Evolutionary conservation across 257 asterid species (phyloP), one percentile per base, ranked within the genome.

Genomic region (Gentiana straminea): DNA sequence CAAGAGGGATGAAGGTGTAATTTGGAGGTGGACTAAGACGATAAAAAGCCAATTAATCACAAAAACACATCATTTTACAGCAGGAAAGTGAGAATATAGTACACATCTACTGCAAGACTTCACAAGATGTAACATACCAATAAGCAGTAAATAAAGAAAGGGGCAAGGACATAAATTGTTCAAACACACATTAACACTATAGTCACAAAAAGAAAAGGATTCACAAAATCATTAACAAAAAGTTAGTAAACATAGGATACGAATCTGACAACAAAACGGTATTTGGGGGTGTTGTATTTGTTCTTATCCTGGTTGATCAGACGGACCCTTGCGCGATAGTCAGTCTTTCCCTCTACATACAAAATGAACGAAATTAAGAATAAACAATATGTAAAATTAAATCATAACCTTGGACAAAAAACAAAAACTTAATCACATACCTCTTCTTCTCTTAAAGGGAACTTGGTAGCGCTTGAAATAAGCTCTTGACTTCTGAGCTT

Each of bases 231-330:
- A 46, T 5, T n/a, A 8, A 54, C 12, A 9, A 7, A 39, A 5
- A 13, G 13, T 13, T 5, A 4, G 15, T 8, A 4, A 44, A 43
- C 39, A 43, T 2, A 73, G 86, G 89, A 78, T 83, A 79, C 93
- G 64, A 85, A 89, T 69, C 95, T 75, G 65, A 88, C 94, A 60
- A 84, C 93, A 51, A 67, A 78, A 2, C 96, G 84, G 57, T 71
- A 87, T 63, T 87, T 84, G 0, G 96, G 96, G 4, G 89, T 82
- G 69, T 86, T 86, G 73, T 84, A 81, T 73, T 86, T 84, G 70
- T 81, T 86, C 67, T 87, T 87, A 55, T 86, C 96, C 84, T 86
- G 96, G 51, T 86, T 86, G 67, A 84, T 86, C 76, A 86, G 52
- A 34, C 89, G 84, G 56, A 77, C 86, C 70, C 96, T 81, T 1